A percentile compares a stretch with the other conserved stretches of the same genome.
Conservation (phyloP, 495 filamentous ascomycete genomes). For the Immersiella caudata region DNA sequence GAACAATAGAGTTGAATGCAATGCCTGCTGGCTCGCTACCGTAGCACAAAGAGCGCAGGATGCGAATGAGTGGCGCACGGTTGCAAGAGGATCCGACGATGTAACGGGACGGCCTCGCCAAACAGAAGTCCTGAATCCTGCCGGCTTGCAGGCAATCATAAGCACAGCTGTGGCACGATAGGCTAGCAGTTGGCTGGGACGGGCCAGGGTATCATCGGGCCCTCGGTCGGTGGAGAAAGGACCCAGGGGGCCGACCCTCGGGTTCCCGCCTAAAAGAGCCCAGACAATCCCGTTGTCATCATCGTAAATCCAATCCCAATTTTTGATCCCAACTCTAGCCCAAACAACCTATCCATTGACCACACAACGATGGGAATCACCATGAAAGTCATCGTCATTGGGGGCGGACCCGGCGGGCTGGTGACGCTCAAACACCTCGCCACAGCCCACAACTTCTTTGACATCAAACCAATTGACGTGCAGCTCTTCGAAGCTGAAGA, state of each 20-base stretch:
- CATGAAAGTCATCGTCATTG: conserved; percentile 16
- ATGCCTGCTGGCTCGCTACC: not conserved
- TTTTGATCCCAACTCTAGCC: not conserved
- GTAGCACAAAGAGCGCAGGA: not conserved
- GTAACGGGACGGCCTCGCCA: not conserved
- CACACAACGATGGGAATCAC: not conserved
- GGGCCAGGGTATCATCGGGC: not conserved
- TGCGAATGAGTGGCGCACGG: not conserved
- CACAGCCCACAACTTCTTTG: conserved; percentile 12
- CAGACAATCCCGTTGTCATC: too few relatives aligned
- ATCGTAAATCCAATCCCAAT: not conserved
- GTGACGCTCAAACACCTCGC: conserved; percentile 11
- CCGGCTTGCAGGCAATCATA: not conserved
- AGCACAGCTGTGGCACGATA: not conserved
- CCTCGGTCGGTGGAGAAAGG: not conserved
- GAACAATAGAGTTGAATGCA: not conserved
- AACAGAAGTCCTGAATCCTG: not conserved
- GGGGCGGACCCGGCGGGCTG: conserved; percentile 9
- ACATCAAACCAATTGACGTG: conserved; percentile 10
- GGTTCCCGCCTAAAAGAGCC: not conserved
- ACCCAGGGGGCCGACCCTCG: not conserved
- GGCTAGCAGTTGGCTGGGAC: not conserved
- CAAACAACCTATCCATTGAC: not conserved
- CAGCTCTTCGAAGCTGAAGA: conserved; percentile 15
- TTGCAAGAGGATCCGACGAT: not conserved